Evolutionary conservation across 495 filamentous ascomycete genomes (phyloP).

Genomic region (Neurospora discreta): DNA sequence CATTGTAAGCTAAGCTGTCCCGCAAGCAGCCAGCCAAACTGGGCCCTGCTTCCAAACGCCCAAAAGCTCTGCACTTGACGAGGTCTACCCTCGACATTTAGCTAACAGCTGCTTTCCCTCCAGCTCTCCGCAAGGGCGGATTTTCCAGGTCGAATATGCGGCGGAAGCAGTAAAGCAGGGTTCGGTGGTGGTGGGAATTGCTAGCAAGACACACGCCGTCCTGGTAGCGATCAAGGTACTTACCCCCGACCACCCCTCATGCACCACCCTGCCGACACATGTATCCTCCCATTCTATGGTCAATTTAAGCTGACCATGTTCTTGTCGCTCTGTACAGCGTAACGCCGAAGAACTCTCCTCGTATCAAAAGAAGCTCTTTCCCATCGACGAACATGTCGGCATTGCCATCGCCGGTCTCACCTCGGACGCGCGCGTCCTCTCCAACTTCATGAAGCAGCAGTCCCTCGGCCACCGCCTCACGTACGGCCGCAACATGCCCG

Average conservation of each 20-base stretch:
- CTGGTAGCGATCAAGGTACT: constrained; percentile 91
- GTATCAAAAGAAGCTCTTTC: constrained; percentile 99
- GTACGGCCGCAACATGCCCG: constrained; percentile 83
- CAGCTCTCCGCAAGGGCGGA: constrained; percentile 97
- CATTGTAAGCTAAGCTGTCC: constrained; percentile 58
- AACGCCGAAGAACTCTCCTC: constrained; percentile 99
- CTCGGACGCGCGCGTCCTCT: constrained; percentile 95
- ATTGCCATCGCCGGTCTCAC: constrained; percentile 94
- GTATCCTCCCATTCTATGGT: neutral
- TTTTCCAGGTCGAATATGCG: constrained; percentile 99
- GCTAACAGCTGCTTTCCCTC: constrained; percentile 5
- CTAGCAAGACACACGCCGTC: constrained; percentile 95
- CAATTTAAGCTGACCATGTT: constrained; percentile 1
- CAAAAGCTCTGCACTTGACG: neutral
- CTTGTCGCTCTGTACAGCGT: constrained; percentile 44
- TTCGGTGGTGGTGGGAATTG: constrained; percentile 91
- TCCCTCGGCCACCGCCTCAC: constrained; percentile 89
- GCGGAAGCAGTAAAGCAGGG: constrained; percentile 98
- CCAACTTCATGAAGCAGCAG: constrained; percentile 99
- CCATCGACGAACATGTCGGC: constrained; percentile 89
- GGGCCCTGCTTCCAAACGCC: constrained; percentile 2
- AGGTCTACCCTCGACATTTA: neutral
- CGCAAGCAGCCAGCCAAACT: neutral
- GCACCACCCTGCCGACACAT: neutral
- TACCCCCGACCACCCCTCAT: neutral